Evolutionary conservation across 2,329 filamentous ascomycete species (phyloP).

Genomic region (Aspergillus japonicus): DNA sequence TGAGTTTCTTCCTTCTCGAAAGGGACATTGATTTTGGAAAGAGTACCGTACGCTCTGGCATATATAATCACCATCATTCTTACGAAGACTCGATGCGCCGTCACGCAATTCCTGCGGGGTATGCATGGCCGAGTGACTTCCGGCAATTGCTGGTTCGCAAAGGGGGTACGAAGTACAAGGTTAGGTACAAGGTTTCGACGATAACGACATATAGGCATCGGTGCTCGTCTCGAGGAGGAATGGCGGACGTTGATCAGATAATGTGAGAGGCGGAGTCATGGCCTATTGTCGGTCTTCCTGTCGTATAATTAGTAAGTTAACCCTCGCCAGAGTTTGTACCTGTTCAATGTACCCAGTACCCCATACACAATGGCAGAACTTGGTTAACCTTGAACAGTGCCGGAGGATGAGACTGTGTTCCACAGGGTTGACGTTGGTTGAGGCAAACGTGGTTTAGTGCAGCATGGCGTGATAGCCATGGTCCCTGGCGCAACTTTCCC

Average conservation of each 20-base stretch:
- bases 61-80: slow-evolving; percentile 8
- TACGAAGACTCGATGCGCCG: slow-evolving; percentile 15
- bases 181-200: neutral
- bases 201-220: neutral
- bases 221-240: neutral
- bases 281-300: neutral
- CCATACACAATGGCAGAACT: too few relatives aligned
- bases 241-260: neutral
- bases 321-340: neutral
- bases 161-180: neutral
- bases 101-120: slow-evolving; percentile 27
- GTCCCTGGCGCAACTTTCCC: slow-evolving; percentile 13
- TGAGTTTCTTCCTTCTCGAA: neutral
- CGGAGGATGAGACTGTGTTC: neutral
- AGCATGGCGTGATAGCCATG: slow-evolving; percentile 29
- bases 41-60: neutral
- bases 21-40: neutral
- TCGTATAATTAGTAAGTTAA: neutral
- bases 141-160: neutral
- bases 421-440: neutral
- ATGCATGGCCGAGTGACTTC: slow-evolving; percentile 9
- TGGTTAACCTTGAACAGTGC: too few relatives aligned
- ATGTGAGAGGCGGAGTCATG: neutral
- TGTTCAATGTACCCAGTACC: neutral
- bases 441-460: neutral